Base-by-base conservation (phyloP, 192 early-diverging fungal genomes). In the Nowakowskiella sp. region DNA sequence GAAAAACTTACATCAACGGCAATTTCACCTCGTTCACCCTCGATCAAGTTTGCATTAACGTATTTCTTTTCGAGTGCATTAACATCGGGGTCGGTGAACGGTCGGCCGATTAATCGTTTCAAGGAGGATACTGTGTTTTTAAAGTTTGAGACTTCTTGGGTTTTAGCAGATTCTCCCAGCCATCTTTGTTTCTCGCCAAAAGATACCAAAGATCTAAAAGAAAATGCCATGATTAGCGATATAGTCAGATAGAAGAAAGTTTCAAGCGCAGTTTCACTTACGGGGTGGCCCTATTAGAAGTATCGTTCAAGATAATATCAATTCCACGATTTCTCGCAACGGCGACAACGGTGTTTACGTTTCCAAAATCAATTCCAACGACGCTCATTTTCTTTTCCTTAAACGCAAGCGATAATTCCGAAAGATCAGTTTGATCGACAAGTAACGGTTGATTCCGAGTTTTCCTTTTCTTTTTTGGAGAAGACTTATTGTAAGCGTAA, bases 321-420 rank as follows among this genome's bases (percentile, higher is more conserved):
- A 97, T 95, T 68, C 94, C 94, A 56, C 90, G 86, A 77, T 97
- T 97, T 70, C 94, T 76, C 33, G 92, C 94, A 32, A 97, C 90
- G 49, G 94, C 92, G 58, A 97, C 90, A 60, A 94, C 87, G 64
- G 91, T 88, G 68, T 92, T 86, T 60, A 97, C 78, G 70, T 87
- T 95, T 60, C 94, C 94, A 68, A 97, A 85, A 77, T 97, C 94
- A 71, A 97, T 86, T 64, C 94, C 94, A 67, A 90, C 66, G 63
- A 82, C 80, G 53, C 68, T 77, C 80, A 82, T 82, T 21, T 51
- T 63, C n/a, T n/a, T n/a, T n/a, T n/a, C n/a, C n/a, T n/a, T n/a
- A n/a, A n/a, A n/a, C n/a, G n/a, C n/a, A n/a, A n/a, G n/a, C n/a
- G n/a, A n/a, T n/a, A n/a, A n/a, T n/a, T n/a, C n/a, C n/a, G n/a